Percentiles rank a stretch among this genome's conserved stretches.
These are phyloP conservation scores for Xylaria sp. DNA, from an alignment of 2,329 filamentous ascomycete species.

Conservation along the genomic window DNA sequence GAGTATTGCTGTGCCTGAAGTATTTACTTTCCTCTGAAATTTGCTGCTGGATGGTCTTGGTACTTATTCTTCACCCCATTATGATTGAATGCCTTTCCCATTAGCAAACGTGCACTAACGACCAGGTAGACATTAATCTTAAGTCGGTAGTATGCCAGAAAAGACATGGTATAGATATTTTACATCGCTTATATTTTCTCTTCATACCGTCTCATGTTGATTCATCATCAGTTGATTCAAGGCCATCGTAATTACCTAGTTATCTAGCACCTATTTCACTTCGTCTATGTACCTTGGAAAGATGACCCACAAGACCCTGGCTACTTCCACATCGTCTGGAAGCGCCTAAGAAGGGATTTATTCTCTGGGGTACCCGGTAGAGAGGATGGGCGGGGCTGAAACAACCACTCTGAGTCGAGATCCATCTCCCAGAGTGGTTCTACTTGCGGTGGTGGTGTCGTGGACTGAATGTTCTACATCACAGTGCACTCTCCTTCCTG, in stretches of 20 bases:
- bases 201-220: slow-evolving; percentile 11
- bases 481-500: slow-evolving; percentile 89
- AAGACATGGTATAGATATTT: background rate
- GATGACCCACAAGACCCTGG: background rate
- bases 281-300: slow-evolving; percentile 4
- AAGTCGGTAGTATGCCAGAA: background rate
- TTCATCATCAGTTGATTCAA: background rate
- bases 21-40: too few relatives aligned
- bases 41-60: too few relatives aligned
- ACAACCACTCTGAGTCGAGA: slow-evolving; percentile 31
- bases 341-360: slow-evolving; percentile 26
- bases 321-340: slow-evolving; percentile 17
- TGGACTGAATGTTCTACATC: slow-evolving; percentile 67
- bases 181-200: background rate
- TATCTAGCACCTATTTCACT: background rate
- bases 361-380: slow-evolving; percentile 6
- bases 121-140: background rate
- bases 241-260: slow-evolving; percentile 17
- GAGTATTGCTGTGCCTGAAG: too few relatives aligned
- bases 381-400: slow-evolving; percentile 15
- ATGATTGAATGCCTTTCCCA: too few relatives aligned
- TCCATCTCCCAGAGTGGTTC: slow-evolving; percentile 26
- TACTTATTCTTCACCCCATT: too few relatives aligned
- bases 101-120: too few relatives aligned
- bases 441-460: slow-evolving; percentile 16